Evolutionary conservation across 306 rosid genomes (phyloP), one percentile per base, ranked within the genome.

Genomic region (Clitoria ternatea): DNA sequence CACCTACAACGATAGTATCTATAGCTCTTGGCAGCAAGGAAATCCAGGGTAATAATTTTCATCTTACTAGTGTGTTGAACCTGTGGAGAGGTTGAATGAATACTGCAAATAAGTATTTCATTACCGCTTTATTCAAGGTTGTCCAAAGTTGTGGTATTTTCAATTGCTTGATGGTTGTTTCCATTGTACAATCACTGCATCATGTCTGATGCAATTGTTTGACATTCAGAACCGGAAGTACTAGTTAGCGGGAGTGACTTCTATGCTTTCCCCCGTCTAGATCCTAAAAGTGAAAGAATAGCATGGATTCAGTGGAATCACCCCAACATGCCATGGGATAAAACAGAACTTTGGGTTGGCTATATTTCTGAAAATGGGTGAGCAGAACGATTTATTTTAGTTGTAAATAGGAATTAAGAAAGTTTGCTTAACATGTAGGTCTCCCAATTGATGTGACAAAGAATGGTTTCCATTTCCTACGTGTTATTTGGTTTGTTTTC

Each of bases 271-370:
- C 97, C 96, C 13, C 96, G 96, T 33, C 33, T 94, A 79, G 99
- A 91, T 30, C 59, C 80, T 18, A 91, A 75, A 62, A 80, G 91
- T 66, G 87, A 89, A 79, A 82, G 88, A 54, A 64, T 95, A 26
- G 96, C 97, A 50, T 94, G 99, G 99, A 86, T 94, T 71, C 96
- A 91, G 74, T 94, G 99, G 97, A 61, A 69, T 73, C 99, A 87
- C 85, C 99, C 99, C 67, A 89, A 86, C 83, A 91, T 94, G 99
- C 97, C 90, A 5, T 91, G 99, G 99, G 99, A 95, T 80, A 88
- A 55, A 81, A 66, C 99, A 68, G 87, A 91, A 79, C 96, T 95
- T 66, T 91, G 97, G 96, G 96, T 95, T 79, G 97, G 99, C 63
- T 86, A 91, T 81, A 69, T 91, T 44, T 87, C 96, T 50, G 97